Evolutionary conservation across 768 basidiomycete species (phyloP).

Genomic region (Neoboletus subvelutipes): DNA sequence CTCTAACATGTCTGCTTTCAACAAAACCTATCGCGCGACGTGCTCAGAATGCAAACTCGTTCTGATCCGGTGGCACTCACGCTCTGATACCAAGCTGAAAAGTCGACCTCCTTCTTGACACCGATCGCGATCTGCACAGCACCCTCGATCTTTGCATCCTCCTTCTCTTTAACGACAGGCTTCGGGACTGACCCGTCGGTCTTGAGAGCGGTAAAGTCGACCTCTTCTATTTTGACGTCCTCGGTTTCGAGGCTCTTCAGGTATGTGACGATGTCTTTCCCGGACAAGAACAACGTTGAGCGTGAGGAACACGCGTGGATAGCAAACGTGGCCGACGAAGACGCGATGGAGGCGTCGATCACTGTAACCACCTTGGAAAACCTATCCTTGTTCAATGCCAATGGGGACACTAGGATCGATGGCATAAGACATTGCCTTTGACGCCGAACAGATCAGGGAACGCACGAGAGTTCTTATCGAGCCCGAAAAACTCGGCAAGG

Average conservation of each 20-base stretch:
- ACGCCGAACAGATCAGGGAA: conserved; percentile 14
- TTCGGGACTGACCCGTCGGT: conserved; percentile 39
- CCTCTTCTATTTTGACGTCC: conserved; percentile 60
- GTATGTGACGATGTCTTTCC: conserved; percentile 71
- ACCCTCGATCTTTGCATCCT: conserved; percentile 80
- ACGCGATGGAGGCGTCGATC: conserved; percentile 76
- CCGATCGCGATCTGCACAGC: conserved; percentile 91
- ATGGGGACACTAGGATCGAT: conserved; percentile 65
- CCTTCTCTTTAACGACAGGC: conserved; percentile 55
- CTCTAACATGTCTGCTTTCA: conserved; percentile 98
- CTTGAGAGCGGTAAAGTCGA: conserved; percentile 71
- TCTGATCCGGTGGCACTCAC: conserved; percentile 42
- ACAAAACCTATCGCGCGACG: conserved; percentile 64
- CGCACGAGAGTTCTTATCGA: conserved; percentile 86
- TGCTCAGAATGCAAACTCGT: conserved; percentile 6
- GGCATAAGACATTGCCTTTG: neutral
- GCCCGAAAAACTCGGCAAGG: conserved; percentile 76
- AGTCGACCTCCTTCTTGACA: conserved; percentile 94
- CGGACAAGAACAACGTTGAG: conserved; percentile 75
- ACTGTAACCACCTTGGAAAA: conserved; percentile 75
- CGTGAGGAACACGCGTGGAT: conserved; percentile 72
- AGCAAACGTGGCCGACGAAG: conserved; percentile 62
- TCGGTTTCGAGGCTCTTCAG: conserved; percentile 69
- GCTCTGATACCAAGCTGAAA: conserved; percentile 91
- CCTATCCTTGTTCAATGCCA: conserved; percentile 62